These are phyloP conservation scores for Gremmenia infestans DNA, from an alignment of 2,329 filamentous ascomycete species.

Conservation along the genomic window DNA sequence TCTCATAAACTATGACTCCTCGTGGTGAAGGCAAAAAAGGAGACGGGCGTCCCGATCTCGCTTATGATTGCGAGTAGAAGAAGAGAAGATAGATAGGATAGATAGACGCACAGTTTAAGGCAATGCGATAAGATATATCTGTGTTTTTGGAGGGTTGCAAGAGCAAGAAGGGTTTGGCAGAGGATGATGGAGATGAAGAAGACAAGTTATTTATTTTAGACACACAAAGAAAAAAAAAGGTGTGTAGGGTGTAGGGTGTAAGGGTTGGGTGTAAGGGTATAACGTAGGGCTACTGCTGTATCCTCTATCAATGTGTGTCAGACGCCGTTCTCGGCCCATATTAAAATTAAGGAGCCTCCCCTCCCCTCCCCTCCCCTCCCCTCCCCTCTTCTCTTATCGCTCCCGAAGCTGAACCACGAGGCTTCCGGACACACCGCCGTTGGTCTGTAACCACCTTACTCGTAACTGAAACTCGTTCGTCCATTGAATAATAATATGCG, in stretches of 20 bases:
- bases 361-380: too few species aligned
- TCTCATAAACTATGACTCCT: background rate
- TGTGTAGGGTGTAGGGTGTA: conserved; percentile 4
- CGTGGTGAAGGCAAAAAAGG: background rate
- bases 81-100: background rate
- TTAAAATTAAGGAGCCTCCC: too few species aligned
- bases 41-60: conserved; percentile 11
- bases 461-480: too few species aligned
- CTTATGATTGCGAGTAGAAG: conserved; percentile 10
- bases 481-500: too few species aligned
- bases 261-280: background rate
- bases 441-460: background rate
- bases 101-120: conserved; percentile 9
- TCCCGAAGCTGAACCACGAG: background rate
- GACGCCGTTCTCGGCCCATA: background rate
- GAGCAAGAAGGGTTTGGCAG: background rate
- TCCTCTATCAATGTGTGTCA: background rate
- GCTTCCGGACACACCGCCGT: background rate
- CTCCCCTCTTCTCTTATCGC: background rate
- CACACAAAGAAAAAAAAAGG: conserved; percentile 11
- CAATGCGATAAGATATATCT: conserved; percentile 12
- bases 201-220: conserved; percentile 3
- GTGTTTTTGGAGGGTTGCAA: background rate
- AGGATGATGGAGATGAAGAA: conserved; percentile 3
- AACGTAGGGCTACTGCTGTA: too few species aligned